Evolutionary conservation across 192 early-diverging fungal species (phyloP).

Genomic region (Gamsiella multidivaricata): DNA sequence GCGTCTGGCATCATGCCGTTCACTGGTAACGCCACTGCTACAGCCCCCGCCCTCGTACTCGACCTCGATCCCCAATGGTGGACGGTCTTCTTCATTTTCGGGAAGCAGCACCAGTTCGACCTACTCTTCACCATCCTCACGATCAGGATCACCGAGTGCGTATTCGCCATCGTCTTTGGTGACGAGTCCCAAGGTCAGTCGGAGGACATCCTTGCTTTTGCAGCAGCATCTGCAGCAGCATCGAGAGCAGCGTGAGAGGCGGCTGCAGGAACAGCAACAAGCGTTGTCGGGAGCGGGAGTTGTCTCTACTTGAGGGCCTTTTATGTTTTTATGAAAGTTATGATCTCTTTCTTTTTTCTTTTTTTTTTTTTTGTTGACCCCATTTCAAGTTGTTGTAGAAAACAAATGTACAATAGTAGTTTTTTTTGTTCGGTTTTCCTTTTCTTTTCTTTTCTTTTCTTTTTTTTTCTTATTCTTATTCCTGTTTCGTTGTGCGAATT

Average conservation of each 20-base stretch:
- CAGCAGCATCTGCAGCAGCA: slow-evolving; percentile 47
- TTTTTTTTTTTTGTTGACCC: background rate
- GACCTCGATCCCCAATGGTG: slow-evolving; percentile 35
- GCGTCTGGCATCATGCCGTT: slow-evolving; percentile 77
- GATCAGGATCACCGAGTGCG: slow-evolving; percentile 20
- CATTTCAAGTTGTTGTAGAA: no score
- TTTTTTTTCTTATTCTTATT: background rate
- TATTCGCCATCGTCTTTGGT: slow-evolving; percentile 6
- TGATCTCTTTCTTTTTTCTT: background rate
- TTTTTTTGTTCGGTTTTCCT: background rate
- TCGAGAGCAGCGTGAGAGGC: slow-evolving; percentile 26
- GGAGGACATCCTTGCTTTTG: slow-evolving; percentile 35
- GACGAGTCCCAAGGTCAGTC: slow-evolving; percentile 20
- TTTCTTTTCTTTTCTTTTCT: background rate
- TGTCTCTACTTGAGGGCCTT: slow-evolving; percentile 16
- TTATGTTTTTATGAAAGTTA: no score
- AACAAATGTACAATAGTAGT: background rate
- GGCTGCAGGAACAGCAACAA: slow-evolving; percentile 15
- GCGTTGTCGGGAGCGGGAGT: slow-evolving; percentile 1
- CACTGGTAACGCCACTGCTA: slow-evolving; percentile 77
- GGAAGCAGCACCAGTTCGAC: slow-evolving; percentile 16
- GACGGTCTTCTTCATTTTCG: slow-evolving; percentile 32
- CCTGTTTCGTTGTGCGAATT: background rate
- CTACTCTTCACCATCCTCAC: background rate
- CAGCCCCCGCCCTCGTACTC: slow-evolving; percentile 65